Conservation (phyloP, 257 asterid genomes). For the Solanum commersonii region DNA sequence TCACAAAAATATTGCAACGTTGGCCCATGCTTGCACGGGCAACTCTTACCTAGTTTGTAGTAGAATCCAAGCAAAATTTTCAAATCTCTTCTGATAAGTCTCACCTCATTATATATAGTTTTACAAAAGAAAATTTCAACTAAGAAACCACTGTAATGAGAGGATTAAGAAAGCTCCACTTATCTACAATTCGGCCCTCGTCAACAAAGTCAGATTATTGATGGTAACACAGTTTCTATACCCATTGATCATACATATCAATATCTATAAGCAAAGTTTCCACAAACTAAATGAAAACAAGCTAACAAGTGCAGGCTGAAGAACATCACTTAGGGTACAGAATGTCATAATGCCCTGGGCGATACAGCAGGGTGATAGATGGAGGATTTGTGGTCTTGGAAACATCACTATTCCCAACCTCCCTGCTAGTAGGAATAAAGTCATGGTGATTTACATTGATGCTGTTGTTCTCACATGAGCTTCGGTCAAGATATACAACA, state of each 20-base stretch:
- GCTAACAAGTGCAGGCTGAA: not conserved
- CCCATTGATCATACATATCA: not conserved
- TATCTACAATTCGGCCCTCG: not conserved
- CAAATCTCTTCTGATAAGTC: not conserved
- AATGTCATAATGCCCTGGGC: slow-evolving; percentile 76
- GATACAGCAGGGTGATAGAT: slow-evolving; percentile 68
- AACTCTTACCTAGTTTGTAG: too few species aligned
- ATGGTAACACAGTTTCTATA: not conserved
- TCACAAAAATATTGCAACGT: too few species aligned
- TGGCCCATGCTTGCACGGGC: too few species aligned
- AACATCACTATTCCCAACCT: slow-evolving; percentile 1
- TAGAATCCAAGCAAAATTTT: too few species aligned
- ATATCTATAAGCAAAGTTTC: not conserved
- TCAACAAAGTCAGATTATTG: not conserved
- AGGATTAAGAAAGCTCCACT: not conserved
- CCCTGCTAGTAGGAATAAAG: slow-evolving; percentile 33
- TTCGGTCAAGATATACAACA: slow-evolving; percentile 84
- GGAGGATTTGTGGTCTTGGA: slow-evolving; percentile 44
- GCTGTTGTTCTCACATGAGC: slow-evolving; percentile 66
- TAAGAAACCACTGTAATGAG: not conserved
- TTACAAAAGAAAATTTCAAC: not conserved
- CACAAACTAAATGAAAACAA: not conserved
- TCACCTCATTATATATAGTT: not conserved
- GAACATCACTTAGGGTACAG: slow-evolving; percentile 40
- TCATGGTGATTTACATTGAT: slow-evolving; percentile 89